Evolutionary conservation across 176 grass and related monocot species (phyloP).

Genomic region (Ensete ventricosum): DNA sequence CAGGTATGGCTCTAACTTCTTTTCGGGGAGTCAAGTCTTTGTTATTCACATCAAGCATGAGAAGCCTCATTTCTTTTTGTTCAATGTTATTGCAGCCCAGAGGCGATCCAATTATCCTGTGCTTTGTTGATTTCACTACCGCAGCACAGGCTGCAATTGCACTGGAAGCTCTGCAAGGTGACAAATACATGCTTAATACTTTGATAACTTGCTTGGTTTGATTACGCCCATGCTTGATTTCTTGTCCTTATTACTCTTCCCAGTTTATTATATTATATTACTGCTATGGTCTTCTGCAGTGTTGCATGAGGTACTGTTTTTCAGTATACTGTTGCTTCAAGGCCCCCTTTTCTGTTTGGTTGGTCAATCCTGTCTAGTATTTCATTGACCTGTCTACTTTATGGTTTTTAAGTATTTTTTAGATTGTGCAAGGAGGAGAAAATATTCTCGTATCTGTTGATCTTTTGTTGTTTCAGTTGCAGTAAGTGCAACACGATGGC

Average conservation of each 20-base stretch:
- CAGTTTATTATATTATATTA: background rate
- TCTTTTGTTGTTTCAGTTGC: too few species aligned
- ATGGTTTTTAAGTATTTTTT: too few species aligned
- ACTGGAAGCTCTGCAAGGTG: constrained; percentile 52
- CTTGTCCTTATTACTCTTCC: constrained; percentile 8
- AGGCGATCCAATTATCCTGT: constrained; percentile 65
- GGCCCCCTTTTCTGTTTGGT: too few species aligned
- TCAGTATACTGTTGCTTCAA: too few species aligned
- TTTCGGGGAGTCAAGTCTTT: background rate
- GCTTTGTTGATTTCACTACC: constrained; percentile 58
- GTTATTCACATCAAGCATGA: background rate
- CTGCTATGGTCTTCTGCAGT: background rate
- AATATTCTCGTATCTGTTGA: too few species aligned
- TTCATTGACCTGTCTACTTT: too few species aligned
- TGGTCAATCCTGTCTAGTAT: too few species aligned
- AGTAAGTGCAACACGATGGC: too few species aligned
- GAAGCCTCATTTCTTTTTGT: background rate
- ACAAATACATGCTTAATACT: constrained; percentile 18
- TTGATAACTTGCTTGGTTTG: constrained; percentile 4
- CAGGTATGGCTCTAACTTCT: constrained; percentile 37
- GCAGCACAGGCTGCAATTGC: constrained; percentile 40
- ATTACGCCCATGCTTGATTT: constrained; percentile 3
- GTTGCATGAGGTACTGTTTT: background rate
- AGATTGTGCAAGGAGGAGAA: too few species aligned
- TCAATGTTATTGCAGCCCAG: constrained; percentile 46